Base-by-base conservation (phyloP, 495 filamentous ascomycete genomes). In the Penicillium silybi region DNA sequence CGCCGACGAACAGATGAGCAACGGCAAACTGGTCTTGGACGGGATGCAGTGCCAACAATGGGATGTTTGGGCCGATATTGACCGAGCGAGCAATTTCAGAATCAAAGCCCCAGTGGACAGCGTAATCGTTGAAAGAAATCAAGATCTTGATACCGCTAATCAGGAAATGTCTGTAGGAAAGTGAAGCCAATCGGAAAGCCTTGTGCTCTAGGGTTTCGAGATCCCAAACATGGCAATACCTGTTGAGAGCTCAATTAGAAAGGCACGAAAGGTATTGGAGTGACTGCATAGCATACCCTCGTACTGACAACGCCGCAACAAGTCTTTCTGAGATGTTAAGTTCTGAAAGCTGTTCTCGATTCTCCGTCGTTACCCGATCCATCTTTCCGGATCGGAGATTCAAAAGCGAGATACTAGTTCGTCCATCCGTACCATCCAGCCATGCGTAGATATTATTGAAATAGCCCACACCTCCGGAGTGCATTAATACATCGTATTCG, bases 191-290 rank as follows among this genome's bases (percentile, higher is more conserved):
- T 18, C 26, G 22, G 26, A 45, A 45, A 19, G 26, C 16, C 16
- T 23, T 16, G 38, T 25, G 11, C 19, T 63, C 54, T 29, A 54
- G 40, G 4, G 63, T 63, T 17, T 54, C 19, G 9, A 67, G 34
- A 41, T 64, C 47, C 70, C 68, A 73, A 26, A 62, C 55, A 48
- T 69, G 58, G 38, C 66, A 70, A 20, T 32, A 32, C 29, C 29
- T 32, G 11, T 32, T 15, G 22, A 10, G 29, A 10, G 29, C 1
- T 32, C 11, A 32, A 13, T 11, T 32, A 32, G 29, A 13, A 13
- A 1, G 11, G 11, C 13, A 32, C 10, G 13, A 32, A 10, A 32
- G 1, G 3, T 4, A 32, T 3, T 3, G 9, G 9, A 10, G 2
- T 13, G 11, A 3, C 2, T 32, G 10, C 29, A 32, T 32, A 3